A percentile compares a stretch with the other conserved stretches of the same genome.
Conservation (phyloP, 768 basidiomycete genomes). For the Pleurotus salmoneostramineus region DNA sequence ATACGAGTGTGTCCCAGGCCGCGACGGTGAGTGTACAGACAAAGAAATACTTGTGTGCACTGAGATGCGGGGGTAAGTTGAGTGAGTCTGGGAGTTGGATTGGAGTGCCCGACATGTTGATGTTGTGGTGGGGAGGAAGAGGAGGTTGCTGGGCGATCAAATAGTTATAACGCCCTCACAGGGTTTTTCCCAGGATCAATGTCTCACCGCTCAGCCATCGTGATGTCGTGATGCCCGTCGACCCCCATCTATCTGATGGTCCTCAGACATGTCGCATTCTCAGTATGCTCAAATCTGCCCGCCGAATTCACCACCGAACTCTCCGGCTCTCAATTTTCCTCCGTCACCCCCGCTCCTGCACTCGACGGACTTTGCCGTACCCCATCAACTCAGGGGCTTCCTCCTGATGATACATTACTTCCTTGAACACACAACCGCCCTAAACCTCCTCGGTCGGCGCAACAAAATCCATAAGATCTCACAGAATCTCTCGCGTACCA, state of each 20-base stretch:
- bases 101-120: slow-evolving; percentile 24
- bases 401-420: not conserved
- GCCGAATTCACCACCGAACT: too few species aligned
- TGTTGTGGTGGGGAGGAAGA: slow-evolving; percentile 9
- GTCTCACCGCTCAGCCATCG: not conserved
- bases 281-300: too few species aligned
- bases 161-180: not conserved
- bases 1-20: slow-evolving; percentile 86
- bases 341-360: not conserved
- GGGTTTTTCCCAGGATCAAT: not conserved
- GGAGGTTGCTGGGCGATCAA: slow-evolving; percentile 2
- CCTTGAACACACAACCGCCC: too few species aligned
- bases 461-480: too few species aligned
- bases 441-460: too few species aligned
- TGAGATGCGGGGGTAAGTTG: slow-evolving; percentile 71
- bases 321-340: too few species aligned
- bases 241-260: not conserved
- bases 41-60: slow-evolving; percentile 86
- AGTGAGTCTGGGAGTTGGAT: slow-evolving; percentile 59
- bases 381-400: not conserved
- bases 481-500: too few species aligned
- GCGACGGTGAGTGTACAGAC: slow-evolving; percentile 89
- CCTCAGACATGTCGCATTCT: too few species aligned
- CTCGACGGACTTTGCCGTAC: not conserved
- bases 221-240: not conserved